phyloP scores from a whole-genome alignment of 148 eudicot species.

The Rhododendron molle region DNA sequence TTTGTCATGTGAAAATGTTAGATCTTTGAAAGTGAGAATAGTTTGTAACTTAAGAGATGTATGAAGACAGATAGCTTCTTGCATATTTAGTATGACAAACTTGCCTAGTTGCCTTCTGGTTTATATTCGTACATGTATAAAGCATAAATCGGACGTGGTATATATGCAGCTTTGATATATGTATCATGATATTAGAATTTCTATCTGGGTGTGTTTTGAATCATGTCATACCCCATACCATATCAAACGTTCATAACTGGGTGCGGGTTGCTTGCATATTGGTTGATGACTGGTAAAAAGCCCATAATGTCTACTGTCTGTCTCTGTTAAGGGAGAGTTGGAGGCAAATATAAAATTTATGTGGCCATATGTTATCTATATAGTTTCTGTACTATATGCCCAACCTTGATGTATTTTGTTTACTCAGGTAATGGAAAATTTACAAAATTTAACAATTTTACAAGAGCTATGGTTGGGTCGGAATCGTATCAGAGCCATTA shows the following conservation, averaged over 20 bases:
- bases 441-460: conserved; percentile 55
- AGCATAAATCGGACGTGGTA: background rate
- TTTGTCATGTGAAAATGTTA: background rate
- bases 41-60: background rate
- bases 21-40: background rate
- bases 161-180: background rate
- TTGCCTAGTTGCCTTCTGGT: background rate
- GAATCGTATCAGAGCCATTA: conserved; percentile 71
- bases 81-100: background rate
- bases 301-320: background rate
- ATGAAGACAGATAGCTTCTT: background rate
- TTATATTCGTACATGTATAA: background rate
- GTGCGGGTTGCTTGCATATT: background rate
- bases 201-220: background rate
- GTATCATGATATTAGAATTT: background rate
- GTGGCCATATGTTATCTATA: background rate
- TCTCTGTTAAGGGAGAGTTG: background rate
- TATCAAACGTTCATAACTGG: background rate
- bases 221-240: background rate
- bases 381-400: background rate
- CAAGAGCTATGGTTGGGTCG: conserved; percentile 98
- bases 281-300: background rate
- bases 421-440: conserved; percentile 82
- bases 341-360: background rate
- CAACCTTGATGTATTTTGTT: background rate